Base-by-base conservation (phyloP, 768 basidiomycete species). In the Paxillus involutus region DNA sequence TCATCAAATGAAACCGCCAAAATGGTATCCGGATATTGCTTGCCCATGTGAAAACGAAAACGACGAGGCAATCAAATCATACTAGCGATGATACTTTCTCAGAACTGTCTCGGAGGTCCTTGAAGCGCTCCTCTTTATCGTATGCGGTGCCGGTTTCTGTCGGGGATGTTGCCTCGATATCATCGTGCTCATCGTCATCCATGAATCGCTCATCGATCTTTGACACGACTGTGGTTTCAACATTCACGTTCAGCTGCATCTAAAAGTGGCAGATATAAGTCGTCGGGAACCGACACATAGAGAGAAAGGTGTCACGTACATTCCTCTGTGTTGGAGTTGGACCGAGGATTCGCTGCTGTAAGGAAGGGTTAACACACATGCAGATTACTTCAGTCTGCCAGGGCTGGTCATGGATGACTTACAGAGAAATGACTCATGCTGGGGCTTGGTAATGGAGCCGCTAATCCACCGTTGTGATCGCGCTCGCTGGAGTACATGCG, bases 141-240 rank as follows among this genome's bases (percentile, higher is more conserved):
- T 55, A 63, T 8, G 46, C 47, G 14, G 44, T 40, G 8, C 56
- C 41, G 9, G 50, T 57, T 4, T 49, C 62, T 10, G 51, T 30
- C 4, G 48, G 55, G 26, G 26, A 26, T 19, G 32, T n/a, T 30
- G 55, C 41, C 17, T 69, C 68, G 6, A 69, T 51, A 21, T 68
- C 68, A 13, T 40, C 56, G 21, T 53, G 56, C n/a, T 58, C 60
- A 35, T 60, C 59, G 33, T 58, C 49, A 24, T 57, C 55, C 14
- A 55, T 39, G 41, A 56, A 53, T 9, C 44, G 51, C 10, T 66
- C 70, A 35, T 70, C 68, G 2, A 70, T 64, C 30, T 66, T 64
- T 12, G 68, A 70, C 6, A 70, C 64, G 13, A 71, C 56, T 4
- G 70, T 70, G 0, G 70, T 70, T 24, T 70, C 69, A 3, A 70